Evolutionary conservation across 176 grass and related monocot genomes (phyloP).

Genomic region (Alloteropsis semialata): DNA sequence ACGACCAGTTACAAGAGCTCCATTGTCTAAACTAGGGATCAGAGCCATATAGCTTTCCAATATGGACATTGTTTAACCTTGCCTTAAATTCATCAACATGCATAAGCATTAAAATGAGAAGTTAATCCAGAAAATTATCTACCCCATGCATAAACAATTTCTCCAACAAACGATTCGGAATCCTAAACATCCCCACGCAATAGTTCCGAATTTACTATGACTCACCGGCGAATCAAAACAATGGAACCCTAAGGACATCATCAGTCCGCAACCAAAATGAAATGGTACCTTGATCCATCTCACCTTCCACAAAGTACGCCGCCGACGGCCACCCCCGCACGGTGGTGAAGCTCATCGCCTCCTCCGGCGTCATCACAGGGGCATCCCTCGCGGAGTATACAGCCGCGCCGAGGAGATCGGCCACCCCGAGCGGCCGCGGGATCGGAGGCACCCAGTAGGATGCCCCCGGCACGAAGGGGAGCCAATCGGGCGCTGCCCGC

Average conservation of each 20-base stretch:
- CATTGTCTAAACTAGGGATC: neutral
- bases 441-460: constrained; percentile 89
- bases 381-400: neutral
- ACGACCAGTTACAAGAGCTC: neutral
- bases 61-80: neutral
- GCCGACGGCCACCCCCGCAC: constrained; percentile 57
- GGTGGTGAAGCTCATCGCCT: constrained; percentile 57
- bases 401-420: constrained; percentile 38
- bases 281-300: constrained; percentile 15
- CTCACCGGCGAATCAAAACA: neutral
- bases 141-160: neutral
- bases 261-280: neutral
- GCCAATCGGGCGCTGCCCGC: constrained; percentile 76
- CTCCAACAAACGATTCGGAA: too few species aligned
- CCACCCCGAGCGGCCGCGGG: constrained; percentile 41
- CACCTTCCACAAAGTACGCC: constrained; percentile 73
- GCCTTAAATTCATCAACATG: neutral
- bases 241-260: neutral
- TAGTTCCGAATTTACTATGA: neutral
- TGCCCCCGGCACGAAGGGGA: constrained; percentile 79
- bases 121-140: neutral
- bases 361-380: constrained; percentile 49
- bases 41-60: neutral
- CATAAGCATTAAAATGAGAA: neutral
- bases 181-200: too few species aligned